phyloP scores from a whole-genome alignment of 2,329 filamentous ascomycete species.

The Periconia macrospinosa region DNA sequence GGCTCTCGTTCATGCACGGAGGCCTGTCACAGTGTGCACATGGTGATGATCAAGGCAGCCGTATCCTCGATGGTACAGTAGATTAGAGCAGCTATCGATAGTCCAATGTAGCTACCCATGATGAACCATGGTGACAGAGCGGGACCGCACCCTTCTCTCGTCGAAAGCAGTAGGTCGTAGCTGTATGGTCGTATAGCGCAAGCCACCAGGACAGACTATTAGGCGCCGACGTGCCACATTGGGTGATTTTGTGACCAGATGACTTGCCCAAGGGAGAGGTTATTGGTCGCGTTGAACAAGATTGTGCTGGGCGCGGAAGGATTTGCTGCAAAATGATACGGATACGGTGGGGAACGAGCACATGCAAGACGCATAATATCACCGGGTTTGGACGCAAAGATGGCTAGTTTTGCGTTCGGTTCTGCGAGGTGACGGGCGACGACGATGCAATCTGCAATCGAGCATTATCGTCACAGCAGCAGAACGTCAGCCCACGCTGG shows the following conservation, averaged over 20 bases:
- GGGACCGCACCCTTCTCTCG: constrained; percentile 5
- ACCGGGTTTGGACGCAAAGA: constrained; percentile 2
- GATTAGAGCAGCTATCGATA: too few species aligned
- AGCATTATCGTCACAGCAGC: constrained; percentile 31
- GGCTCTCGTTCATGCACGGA: background rate
- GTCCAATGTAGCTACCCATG: background rate
- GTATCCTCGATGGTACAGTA: too few species aligned
- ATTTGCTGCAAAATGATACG: constrained; percentile 37
- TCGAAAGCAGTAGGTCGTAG: constrained; percentile 12
- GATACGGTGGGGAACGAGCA: constrained; percentile 26
- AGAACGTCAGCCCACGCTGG: constrained; percentile 6
- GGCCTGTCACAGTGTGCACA: constrained; percentile 25
- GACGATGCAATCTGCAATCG: constrained; percentile 33
- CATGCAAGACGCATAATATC: constrained; percentile 14
- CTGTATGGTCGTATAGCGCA: constrained; percentile 24
- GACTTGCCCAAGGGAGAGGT: constrained; percentile 4
- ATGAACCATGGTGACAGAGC: constrained; percentile 14
- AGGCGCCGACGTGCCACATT: constrained; percentile 35
- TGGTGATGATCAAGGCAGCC: constrained; percentile 26
- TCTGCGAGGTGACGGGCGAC: constrained; percentile 37
- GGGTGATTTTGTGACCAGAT: constrained; percentile 31
- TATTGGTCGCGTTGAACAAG: constrained; percentile 22
- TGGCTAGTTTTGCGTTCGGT: constrained; percentile 8
- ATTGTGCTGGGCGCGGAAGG: constrained; percentile 11
- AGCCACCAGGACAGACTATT: constrained; percentile 29